Evolutionary conservation across 352 stramenopile genomes (phyloP).

Genomic region (Globisporangium paddicum): DNA sequence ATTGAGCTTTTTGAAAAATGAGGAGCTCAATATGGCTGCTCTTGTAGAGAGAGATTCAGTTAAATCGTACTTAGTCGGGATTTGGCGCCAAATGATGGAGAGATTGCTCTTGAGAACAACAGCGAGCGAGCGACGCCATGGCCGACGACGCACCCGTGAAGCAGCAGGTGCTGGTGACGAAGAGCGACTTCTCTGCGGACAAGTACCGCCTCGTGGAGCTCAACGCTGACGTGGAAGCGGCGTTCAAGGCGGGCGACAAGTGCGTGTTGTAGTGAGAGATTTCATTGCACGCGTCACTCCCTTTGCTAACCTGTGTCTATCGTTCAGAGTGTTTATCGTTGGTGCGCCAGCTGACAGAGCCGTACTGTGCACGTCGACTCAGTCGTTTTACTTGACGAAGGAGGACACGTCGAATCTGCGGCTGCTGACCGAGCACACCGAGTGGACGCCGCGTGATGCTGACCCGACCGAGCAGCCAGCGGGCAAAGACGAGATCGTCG

Average conservation of each 20-base stretch:
- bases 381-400: slow-evolving; percentile 72
- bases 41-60: slow-evolving; percentile 5
- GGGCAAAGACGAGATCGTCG: slow-evolving; percentile 26
- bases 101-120: no score
- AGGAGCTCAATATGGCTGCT: background rate
- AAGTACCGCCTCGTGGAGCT: slow-evolving; percentile 61
- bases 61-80: background rate
- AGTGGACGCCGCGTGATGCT: slow-evolving; percentile 38
- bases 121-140: background rate
- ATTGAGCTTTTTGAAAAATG: slow-evolving; percentile 6
- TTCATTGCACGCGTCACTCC: no score
- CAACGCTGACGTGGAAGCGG: slow-evolving; percentile 56
- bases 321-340: slow-evolving; percentile 70
- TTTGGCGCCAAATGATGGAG: slow-evolving; percentile 9
- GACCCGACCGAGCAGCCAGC: slow-evolving; percentile 3
- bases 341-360: slow-evolving; percentile 45
- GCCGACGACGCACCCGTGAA: background rate
- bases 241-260: slow-evolving; percentile 40
- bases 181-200: slow-evolving; percentile 45
- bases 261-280: slow-evolving; percentile 13
- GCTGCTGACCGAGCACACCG: slow-evolving; percentile 51
- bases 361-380: slow-evolving; percentile 63
- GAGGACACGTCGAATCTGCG: slow-evolving; percentile 82
- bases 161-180: slow-evolving; percentile 39
- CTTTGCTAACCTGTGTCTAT: background rate